Base-by-base conservation (phyloP, 352 stramenopile genomes). In the Aphanomyces euteiches region DNA sequence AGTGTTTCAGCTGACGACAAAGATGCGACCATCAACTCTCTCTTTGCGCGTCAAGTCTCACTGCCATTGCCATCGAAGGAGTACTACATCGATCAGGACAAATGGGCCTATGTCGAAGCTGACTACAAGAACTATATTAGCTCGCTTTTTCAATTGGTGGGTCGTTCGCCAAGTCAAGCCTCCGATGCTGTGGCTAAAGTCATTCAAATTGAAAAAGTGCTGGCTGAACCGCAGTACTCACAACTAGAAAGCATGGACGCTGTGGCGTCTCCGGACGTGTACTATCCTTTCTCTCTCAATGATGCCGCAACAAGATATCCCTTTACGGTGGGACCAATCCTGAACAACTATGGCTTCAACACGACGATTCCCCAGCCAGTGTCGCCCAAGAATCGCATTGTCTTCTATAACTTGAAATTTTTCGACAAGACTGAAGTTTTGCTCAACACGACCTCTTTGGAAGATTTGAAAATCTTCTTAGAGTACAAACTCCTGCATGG, bases 141-240 rank as follows among this genome's bases (percentile, higher is more conserved):
- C 1, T 21, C 40, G n/a, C 7, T 67, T 21, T 69, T 73, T 17
- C 58, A 56, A n/a, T n/a, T 59, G 6, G 37, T 36, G 5, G 57
- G 67, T n/a, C 10, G 17, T 12, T 50, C 43, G 43, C 43, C 43
- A n/a, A n/a, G 1, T 34, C 13, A 60, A 19, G 37, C 47, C 8
- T 43, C 28, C 17, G 57, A 70, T 13, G 41, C 36, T 7, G 79
- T 80, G 1, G 66, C 83, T 10, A 71, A 72, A 39, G 73, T 92
- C n/a, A 84, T 83, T 69, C 54, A 87, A 12, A 83, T 92, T 7
- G 91, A 97, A 79, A 84, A 79, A 12, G 56, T 66, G 5, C 76
- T 98, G 28, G 91, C 91, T 21, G 77, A 87, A 21, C 80, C 90
- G 34, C 89, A 93, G 19, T 84, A 97, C 69, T 86, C 89, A 6